These are phyloP conservation scores for Nosema bombycis DNA, from an alignment of 371 early-diverging fungal genomes.

Conservation along the genomic window DNA sequence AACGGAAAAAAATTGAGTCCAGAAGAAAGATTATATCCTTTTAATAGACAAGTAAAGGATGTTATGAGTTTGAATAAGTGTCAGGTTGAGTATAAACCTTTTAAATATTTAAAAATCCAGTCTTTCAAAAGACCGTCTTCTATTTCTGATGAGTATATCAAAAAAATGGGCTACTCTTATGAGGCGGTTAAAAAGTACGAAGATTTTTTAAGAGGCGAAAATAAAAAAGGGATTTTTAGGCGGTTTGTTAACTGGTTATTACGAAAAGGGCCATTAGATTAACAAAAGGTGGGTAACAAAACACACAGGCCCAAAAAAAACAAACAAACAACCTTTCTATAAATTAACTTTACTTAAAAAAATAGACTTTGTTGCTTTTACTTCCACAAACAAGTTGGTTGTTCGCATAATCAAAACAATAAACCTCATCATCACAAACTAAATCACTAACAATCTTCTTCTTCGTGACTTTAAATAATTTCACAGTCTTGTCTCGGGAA, in stretches of 20 bases:
- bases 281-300: not conserved
- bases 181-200: slow-evolving; percentile 21
- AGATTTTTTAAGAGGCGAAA: slow-evolving; percentile 20
- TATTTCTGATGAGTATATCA: slow-evolving; percentile 11
- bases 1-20: slow-evolving; percentile 3
- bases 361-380: slow-evolving; percentile 63
- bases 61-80: slow-evolving; percentile 1
- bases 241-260: not conserved
- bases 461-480: slow-evolving; percentile 75
- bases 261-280: not conserved
- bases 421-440: slow-evolving; percentile 65
- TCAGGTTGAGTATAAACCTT: slow-evolving; percentile 27
- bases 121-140: not conserved
- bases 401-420: slow-evolving; percentile 60
- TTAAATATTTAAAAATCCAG: not conserved
- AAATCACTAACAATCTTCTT: slow-evolving; percentile 61
- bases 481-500: slow-evolving; percentile 82
- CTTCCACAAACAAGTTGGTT: slow-evolving; percentile 59
- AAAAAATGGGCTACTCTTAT: not conserved
- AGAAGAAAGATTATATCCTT: slow-evolving; percentile 20
- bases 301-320: too few relatives aligned
- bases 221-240: not conserved
- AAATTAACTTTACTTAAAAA: slow-evolving; percentile 59
- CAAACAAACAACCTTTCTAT: too few relatives aligned
- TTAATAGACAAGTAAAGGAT: slow-evolving; percentile 30